Percentiles rank a stretch among this genome's conserved stretches.
Conservation (phyloP, 345 rosid species). For the Melaleuca quinquenervia region DNA sequence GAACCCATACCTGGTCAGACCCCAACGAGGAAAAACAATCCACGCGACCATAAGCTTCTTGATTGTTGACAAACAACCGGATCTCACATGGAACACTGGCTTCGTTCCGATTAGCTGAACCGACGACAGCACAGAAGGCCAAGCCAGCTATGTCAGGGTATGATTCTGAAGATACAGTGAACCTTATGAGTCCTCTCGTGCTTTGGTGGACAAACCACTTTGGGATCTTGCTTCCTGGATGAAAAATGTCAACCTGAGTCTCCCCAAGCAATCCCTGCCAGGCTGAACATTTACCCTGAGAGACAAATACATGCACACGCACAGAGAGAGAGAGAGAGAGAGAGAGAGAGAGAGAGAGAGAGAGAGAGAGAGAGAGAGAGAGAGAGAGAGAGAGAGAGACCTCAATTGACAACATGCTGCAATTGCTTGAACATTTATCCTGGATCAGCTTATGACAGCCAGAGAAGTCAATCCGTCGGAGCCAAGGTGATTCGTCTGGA, state of each 20-base stretch:
- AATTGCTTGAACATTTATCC: background rate
- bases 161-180: background rate
- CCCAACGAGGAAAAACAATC: background rate
- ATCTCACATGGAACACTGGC: background rate
- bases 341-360: too few relatives aligned
- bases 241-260: background rate
- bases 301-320: background rate
- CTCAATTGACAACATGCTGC: background rate
- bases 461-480: background rate
- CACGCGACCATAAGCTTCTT: background rate
- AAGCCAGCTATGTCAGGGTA: background rate
- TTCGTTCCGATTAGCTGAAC: background rate
- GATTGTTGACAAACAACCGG: background rate
- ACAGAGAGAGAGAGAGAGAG: background rate
- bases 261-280: background rate
- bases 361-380: background rate
- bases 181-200: background rate
- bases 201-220: background rate
- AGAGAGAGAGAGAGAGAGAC: background rate
- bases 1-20: background rate
- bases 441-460: background rate
- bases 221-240: conserved; percentile 2
- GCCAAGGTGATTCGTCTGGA: background rate
- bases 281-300: background rate
- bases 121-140: background rate